Percentiles rank a stretch among this genome's conserved stretches.
Evolutionary conservation across 495 filamentous ascomycete species (phyloP).

Genomic region (Xylaria cubensis): DNA sequence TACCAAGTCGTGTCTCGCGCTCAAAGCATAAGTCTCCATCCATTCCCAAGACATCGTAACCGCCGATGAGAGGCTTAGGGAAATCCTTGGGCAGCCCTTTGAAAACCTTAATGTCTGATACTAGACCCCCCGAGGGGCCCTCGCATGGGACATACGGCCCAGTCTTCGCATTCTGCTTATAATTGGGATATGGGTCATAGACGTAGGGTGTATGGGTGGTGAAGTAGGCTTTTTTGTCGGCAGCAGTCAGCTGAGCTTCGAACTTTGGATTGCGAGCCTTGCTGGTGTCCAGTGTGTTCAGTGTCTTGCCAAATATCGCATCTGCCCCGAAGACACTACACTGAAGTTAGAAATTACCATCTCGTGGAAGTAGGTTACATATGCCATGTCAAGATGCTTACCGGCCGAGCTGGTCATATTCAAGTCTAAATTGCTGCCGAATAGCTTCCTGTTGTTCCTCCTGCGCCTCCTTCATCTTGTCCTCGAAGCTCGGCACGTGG

Average conservation of each 20-base stretch:
- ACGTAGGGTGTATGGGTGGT: slow-evolving; percentile 42
- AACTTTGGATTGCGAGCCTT: slow-evolving; percentile 36
- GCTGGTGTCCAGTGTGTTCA: slow-evolving; percentile 46
- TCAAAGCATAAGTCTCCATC: slow-evolving; percentile 90
- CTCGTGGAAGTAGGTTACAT: background rate
- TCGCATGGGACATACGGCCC: slow-evolving; percentile 41
- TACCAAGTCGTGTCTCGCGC: slow-evolving; percentile 80
- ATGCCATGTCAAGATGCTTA: slow-evolving; percentile 35
- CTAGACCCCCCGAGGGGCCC: slow-evolving; percentile 40
- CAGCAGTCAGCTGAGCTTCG: slow-evolving; percentile 36
- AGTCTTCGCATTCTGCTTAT: slow-evolving; percentile 48
- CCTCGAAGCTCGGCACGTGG: slow-evolving; percentile 27
- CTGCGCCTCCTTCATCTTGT: slow-evolving; percentile 37
- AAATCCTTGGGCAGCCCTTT: slow-evolving; percentile 72
- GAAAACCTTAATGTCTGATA: slow-evolving; percentile 52
- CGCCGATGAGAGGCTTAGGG: slow-evolving; percentile 80
- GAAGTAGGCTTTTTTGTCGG: slow-evolving; percentile 35
- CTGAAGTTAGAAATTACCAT: slow-evolving; percentile 17
- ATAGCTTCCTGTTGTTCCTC: slow-evolving; percentile 39
- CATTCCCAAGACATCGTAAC: slow-evolving; percentile 73
- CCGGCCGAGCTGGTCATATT: slow-evolving; percentile 46
- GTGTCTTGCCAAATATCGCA: slow-evolving; percentile 55
- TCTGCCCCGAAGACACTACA: slow-evolving; percentile 42
- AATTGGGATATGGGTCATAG: slow-evolving; percentile 59
- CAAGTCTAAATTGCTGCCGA: slow-evolving; percentile 48